These are phyloP conservation scores for Xylaria sp. DNA, from an alignment of 2,329 filamentous ascomycete species.

Conservation along the genomic window DNA sequence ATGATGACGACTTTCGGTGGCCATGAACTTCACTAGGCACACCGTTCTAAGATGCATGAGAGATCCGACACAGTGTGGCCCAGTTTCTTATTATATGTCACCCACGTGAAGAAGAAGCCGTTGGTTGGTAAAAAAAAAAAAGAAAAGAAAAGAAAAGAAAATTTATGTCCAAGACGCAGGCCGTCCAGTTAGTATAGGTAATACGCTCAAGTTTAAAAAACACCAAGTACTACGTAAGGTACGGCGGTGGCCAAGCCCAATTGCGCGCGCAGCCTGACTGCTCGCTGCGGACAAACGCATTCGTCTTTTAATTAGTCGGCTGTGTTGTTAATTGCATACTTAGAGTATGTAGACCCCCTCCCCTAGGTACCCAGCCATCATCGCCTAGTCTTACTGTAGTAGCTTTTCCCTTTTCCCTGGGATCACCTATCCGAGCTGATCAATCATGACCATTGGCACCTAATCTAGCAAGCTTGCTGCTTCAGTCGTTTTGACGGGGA, in stretches of 20 bases:
- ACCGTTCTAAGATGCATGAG: conserved; percentile 16
- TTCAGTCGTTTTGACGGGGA: conserved; percentile 14
- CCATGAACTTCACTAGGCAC: conserved; percentile 1
- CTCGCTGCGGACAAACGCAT: conserved; percentile 29
- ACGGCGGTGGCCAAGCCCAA: conserved; percentile 13
- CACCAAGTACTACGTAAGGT: no score
- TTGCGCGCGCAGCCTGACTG: conserved; percentile 22
- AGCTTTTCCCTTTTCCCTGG: background rate
- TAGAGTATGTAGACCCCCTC: conserved; percentile 1
- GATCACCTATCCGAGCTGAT: background rate
- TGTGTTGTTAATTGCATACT: conserved; percentile 18
- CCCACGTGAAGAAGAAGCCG: conserved; percentile 4
- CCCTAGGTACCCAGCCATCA: conserved; percentile 18
- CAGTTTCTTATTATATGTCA: conserved; percentile 3
- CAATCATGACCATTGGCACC: conserved; percentile 8
- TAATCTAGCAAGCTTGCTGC: conserved; percentile 10
- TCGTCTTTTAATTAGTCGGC: conserved; percentile 28
- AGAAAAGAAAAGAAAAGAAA: conserved; percentile 1
- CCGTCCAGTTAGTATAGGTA: conserved; percentile 8
- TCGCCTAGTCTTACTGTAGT: no score
- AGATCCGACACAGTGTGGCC: conserved; percentile 6
- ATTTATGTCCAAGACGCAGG: conserved; percentile 24
- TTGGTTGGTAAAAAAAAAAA: conserved; percentile 10
- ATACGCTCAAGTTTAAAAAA: conserved; percentile 18
- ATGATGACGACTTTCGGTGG: background rate